These are phyloP conservation scores for Penicillium chermesinum DNA, from an alignment of 495 filamentous ascomycete genomes.

Conservation along the genomic window DNA sequence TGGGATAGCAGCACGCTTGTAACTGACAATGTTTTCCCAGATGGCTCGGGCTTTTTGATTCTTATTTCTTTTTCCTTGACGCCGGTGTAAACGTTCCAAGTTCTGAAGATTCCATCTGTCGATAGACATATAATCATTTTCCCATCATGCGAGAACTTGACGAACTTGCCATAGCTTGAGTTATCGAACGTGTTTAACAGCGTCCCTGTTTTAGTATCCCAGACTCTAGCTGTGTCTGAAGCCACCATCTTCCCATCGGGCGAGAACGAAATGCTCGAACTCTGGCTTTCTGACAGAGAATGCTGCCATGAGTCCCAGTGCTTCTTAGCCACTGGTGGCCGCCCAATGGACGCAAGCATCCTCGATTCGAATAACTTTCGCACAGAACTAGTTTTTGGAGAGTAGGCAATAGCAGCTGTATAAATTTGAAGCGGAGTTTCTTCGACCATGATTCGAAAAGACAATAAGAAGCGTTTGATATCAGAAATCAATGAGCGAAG, in stretches of 20 bases:
- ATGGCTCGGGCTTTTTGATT: too few relatives aligned
- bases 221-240: background rate
- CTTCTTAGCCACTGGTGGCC: background rate
- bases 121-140: background rate
- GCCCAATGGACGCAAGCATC: background rate
- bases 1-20: background rate
- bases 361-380: background rate
- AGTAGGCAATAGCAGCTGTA: background rate
- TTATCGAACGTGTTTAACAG: background rate
- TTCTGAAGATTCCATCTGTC: background rate
- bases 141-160: background rate
- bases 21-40: too few relatives aligned
- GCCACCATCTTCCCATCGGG: constrained; percentile 2
- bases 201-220: background rate
- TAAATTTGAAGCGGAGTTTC: background rate
- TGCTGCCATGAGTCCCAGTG: background rate
- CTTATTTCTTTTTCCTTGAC: background rate
- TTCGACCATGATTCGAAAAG: background rate
- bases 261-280: background rate
- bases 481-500: background rate
- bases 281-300: background rate
- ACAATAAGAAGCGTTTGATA: background rate
- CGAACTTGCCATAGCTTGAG: background rate
- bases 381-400: background rate
- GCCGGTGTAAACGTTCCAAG: background rate